Evolutionary conservation across 1,284 basidiomycete genomes (phyloP).

Genomic region (Puccinia brachypodii): DNA sequence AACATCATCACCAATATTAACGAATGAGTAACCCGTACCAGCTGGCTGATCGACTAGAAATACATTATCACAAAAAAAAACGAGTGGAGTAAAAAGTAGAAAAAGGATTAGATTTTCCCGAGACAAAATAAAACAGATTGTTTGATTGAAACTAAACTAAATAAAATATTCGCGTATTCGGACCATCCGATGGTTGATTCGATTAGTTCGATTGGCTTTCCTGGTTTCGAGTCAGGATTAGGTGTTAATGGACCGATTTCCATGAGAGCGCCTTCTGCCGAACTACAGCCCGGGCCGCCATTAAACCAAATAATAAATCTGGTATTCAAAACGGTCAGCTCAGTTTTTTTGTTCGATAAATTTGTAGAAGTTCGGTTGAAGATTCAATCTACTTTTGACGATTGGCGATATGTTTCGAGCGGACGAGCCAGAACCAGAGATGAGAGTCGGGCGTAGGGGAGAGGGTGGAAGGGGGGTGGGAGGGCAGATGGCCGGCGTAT

Average conservation of each 20-base stretch:
- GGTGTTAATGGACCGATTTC: constrained; percentile 80
- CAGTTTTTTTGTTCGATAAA: not conserved
- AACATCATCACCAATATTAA: constrained; percentile 79
- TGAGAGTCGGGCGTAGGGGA: constrained; percentile 48
- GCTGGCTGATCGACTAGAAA: constrained; percentile 89
- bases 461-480: constrained; percentile 48
- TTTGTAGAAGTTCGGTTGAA: constrained; percentile 65
- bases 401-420: constrained; percentile 82
- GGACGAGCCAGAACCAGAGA: constrained; percentile 41
- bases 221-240: constrained; percentile 57
- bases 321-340: no score
- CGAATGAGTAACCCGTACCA: constrained; percentile 90
- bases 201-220: constrained; percentile 64
- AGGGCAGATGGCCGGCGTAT: constrained; percentile 55
- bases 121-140: not conserved
- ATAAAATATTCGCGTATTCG: constrained; percentile 95
- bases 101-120: not conserved
- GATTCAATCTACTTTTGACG: constrained; percentile 74
- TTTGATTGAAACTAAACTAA: constrained; percentile 56
- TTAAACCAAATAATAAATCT: constrained; percentile 44
- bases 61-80: no score
- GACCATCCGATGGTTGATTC: constrained; percentile 81
- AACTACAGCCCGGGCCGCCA: constrained; percentile 87
- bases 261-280: constrained; percentile 97
- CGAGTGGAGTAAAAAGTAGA: not conserved